Evolutionary conservation across 169 alveolate species (phyloP).

Genomic region (Cryptosporidium parvum): DNA sequence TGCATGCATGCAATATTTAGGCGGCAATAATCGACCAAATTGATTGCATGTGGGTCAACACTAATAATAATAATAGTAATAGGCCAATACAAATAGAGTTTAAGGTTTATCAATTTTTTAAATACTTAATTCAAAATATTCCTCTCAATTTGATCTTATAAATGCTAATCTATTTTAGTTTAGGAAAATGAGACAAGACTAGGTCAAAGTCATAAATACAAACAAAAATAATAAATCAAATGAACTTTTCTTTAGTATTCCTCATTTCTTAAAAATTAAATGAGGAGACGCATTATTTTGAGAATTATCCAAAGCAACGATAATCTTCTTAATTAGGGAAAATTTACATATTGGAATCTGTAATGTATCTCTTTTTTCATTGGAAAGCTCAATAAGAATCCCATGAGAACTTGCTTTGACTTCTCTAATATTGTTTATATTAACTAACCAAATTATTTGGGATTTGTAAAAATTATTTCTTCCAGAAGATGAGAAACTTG

Average conservation of each 20-base stretch:
- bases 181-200: no score
- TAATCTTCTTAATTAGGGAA: constrained; percentile 30
- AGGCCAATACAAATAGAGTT: no score
- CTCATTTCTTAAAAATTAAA: constrained; percentile 17
- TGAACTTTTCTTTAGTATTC: not conserved
- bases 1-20: constrained; percentile 5
- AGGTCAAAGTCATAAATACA: no score
- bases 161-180: no score
- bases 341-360: constrained; percentile 64
- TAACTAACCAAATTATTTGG: constrained; percentile 28
- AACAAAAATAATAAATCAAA: no score
- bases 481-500: constrained; percentile 1
- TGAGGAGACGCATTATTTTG: constrained; percentile 60
- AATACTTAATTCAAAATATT: no score
- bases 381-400: constrained; percentile 26
- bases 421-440: constrained; percentile 26
- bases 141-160: no score
- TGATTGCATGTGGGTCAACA: no score
- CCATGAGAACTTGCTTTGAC: constrained; percentile 73
- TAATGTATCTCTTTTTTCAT: constrained; percentile 39
- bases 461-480: constrained; percentile 33
- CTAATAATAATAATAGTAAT: no score
- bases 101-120: no score
- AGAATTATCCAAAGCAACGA: constrained; percentile 42
- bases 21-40: not conserved